A percentile compares a stretch with the other conserved stretches of the same genome.
phyloP scores from a whole-genome alignment of 2,329 filamentous ascomycete genomes.

The Verticillium zaregamsianum region DNA sequence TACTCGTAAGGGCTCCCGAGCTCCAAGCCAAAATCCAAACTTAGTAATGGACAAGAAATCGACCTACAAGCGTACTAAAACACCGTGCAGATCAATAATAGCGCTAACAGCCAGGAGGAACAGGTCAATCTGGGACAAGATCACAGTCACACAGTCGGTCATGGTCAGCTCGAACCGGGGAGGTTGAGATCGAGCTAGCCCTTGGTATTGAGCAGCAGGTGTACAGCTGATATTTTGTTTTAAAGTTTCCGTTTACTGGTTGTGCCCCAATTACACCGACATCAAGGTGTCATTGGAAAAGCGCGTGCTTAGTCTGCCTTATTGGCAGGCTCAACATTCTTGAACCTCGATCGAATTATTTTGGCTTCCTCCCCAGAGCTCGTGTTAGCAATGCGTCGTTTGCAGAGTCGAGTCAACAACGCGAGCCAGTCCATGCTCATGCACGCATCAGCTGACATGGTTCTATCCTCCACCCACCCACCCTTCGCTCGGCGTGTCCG shows the following conservation, averaged over 20 bases:
- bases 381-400: neutral
- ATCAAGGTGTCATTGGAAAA: too few species aligned
- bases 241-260: too few species aligned
- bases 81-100: constrained; percentile 1
- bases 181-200: neutral
- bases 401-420: neutral
- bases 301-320: too few species aligned
- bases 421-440: neutral
- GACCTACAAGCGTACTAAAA: constrained; percentile 1
- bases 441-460: neutral
- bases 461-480: neutral
- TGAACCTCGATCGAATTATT: too few species aligned
- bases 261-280: too few species aligned
- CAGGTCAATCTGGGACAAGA: constrained; percentile 4
- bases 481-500: neutral
- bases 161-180: neutral
- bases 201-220: too few species aligned
- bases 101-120: constrained; percentile 8
- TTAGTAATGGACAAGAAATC: neutral
- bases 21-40: neutral
- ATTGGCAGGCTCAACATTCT: too few species aligned
- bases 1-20: neutral
- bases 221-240: too few species aligned
- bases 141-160: constrained; percentile 7
- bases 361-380: too few species aligned